phyloP scores from a whole-genome alignment of 805 yeast genomes.

The Kurtzmaniella fragi region DNA sequence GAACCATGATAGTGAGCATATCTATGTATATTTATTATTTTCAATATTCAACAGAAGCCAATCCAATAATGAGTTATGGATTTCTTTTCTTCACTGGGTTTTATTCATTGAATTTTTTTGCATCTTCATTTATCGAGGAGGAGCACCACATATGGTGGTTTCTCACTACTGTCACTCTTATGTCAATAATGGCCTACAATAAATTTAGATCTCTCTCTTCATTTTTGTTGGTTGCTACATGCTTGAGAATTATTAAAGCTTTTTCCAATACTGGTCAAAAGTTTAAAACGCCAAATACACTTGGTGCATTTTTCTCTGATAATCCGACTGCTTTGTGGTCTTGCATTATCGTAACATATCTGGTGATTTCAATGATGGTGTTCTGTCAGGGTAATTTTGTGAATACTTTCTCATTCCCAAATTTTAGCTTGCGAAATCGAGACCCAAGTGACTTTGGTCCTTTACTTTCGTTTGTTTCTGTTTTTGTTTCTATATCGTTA shows the following conservation, averaged over 20 bases:
- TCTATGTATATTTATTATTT: constrained; percentile 13
- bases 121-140: constrained; percentile 77
- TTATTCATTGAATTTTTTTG: constrained; percentile 73
- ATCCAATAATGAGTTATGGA: constrained; percentile 12
- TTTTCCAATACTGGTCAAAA: constrained; percentile 95
- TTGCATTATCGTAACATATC: constrained; percentile 39
- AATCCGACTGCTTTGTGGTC: constrained; percentile 41
- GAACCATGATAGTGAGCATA: constrained; percentile 24
- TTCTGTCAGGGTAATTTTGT: constrained; percentile 21
- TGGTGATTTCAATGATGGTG: constrained; percentile 12
- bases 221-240: constrained; percentile 12
- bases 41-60: constrained; percentile 7
- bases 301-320: constrained; percentile 39
- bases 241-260: constrained; percentile 60
- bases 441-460: constrained; percentile 17
- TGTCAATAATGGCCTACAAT: constrained; percentile 7
- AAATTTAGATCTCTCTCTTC: constrained; percentile 2
- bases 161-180: constrained; percentile 14
- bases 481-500: constrained; percentile 42
- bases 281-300: constrained; percentile 34
- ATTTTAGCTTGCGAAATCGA: constrained; percentile 1
- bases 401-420: constrained; percentile 13
- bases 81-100: constrained; percentile 36
- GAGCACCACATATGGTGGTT: constrained; percentile 97
- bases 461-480: constrained; percentile 36